Conservation (phyloP, 2,329 filamentous ascomycete genomes). For the Phyllosticta citribraziliensis region DNA sequence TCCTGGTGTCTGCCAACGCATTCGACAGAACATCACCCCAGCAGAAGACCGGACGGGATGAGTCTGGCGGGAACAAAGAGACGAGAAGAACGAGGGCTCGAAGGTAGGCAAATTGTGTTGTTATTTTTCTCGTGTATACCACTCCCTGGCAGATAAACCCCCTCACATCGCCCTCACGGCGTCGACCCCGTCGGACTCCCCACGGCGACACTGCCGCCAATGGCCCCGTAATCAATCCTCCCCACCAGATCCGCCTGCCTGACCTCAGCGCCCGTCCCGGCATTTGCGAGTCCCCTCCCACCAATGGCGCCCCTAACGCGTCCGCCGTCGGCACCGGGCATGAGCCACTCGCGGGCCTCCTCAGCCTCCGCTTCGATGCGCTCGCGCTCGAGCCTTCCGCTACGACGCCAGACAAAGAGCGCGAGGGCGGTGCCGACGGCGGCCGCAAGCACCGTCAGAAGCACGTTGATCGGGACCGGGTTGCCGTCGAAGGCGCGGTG, state of each 20-base stretch:
- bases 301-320: neutral
- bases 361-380: slow-evolving; percentile 27
- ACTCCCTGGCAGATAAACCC: too few species aligned
- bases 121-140: too few species aligned
- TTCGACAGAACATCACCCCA: too few species aligned
- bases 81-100: too few species aligned
- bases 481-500: slow-evolving; percentile 62
- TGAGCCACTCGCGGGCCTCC: slow-evolving; percentile 24
- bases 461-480: slow-evolving; percentile 67
- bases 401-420: slow-evolving; percentile 50
- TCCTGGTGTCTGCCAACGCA: too few species aligned
- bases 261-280: neutral
- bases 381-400: slow-evolving; percentile 30
- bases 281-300: neutral
- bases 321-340: slow-evolving; percentile 19
- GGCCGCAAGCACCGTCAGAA: slow-evolving; percentile 53
- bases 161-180: too few species aligned
- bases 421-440: slow-evolving; percentile 58
- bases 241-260: neutral
- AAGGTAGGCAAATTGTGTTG: too few species aligned
- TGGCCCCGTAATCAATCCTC: neutral
- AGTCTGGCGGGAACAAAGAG: too few species aligned
- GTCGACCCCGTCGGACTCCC: neutral
- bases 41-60: too few species aligned
- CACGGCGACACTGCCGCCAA: neutral